Evolutionary conservation across 2,329 filamentous ascomycete genomes (phyloP), one percentile per base, ranked within the genome.

Genomic region (Ceratocystis cubensis): DNA sequence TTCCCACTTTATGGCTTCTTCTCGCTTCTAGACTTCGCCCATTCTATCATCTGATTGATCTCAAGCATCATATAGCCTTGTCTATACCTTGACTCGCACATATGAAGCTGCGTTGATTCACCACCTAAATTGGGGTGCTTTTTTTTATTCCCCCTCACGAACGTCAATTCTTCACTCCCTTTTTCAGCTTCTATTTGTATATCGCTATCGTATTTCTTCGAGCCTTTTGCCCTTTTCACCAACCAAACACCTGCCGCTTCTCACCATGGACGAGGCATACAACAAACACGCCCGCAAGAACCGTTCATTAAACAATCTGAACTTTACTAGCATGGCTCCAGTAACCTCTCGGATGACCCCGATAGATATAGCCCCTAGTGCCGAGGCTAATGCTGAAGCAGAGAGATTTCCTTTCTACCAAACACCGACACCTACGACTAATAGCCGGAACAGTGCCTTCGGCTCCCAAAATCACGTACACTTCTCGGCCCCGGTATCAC

Each of bases 281-380:
- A 83, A 82, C 69, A 83, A 84, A 70, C 82, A 85, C 72, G 77
- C 82, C 64, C 79, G 82, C 68, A 82, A 82, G 69, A 83, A 84
- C 75, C 82, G 80, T 71, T 80, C 81, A 70, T 85, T 84, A 25
- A 79, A 79, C 33, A 82, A 80, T 62, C 81, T 74, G 76, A 86
- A 69, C 81, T 82, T 71, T 81, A 84, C 68, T 80, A 33, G 82
- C 15, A 82, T 87, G 67, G 84, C 83, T n/a, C 85, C 85, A 33
- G 76, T 88, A 65, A 87, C 84, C 28, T 79, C 81, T 64, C 83
- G 82, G 72, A 78, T 87, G 7, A 84, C 84, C 53, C 75, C 86
- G 67, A 76, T 79, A 68, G 82, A 85, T 10, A n/a, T 59, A n/a
- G 17, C 22, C 13, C 25, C 56, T 33, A 37, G 33, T 22, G 15